These are phyloP conservation scores for Myxozyma nipponensis DNA, from an alignment of 805 yeast species.

Conservation along the genomic window DNA sequence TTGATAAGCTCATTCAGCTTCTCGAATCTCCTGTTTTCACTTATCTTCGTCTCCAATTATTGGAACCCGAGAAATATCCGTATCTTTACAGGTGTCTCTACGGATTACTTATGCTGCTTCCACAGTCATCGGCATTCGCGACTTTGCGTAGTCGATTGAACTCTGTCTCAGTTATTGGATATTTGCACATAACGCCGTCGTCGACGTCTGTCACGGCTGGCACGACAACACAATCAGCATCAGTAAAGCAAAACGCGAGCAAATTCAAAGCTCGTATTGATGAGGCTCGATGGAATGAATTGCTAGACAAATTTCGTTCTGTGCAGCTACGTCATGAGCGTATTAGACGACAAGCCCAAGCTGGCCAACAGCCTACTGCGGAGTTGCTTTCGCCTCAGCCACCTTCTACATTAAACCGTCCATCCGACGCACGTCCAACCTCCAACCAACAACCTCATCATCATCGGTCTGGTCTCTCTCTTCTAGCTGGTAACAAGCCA, in stretches of 20 bases:
- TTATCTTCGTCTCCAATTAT: conserved; percentile 72
- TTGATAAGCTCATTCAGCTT: conserved; percentile 84
- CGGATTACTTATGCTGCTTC: conserved; percentile 88
- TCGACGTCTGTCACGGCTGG: conserved; percentile 3
- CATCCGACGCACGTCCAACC: neutral
- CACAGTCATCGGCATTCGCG: conserved; percentile 89
- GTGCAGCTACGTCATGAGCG: conserved; percentile 46
- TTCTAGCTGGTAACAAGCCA: conserved; percentile 15
- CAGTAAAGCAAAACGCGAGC: conserved; percentile 17
- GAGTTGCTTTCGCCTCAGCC: neutral
- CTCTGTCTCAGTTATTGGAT: conserved; percentile 45
- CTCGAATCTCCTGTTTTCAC: conserved; percentile 92
- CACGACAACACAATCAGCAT: conserved; percentile 22
- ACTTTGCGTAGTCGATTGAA: conserved; percentile 72
- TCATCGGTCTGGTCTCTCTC: conserved; percentile 21
- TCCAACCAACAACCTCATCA: conserved; percentile 17
- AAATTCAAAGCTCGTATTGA: conserved; percentile 23
- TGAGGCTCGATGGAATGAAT: conserved; percentile 41
- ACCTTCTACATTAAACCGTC: neutral
- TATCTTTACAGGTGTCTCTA: conserved; percentile 80
- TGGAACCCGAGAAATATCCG: conserved; percentile 81
- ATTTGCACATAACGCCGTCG: conserved; percentile 34
- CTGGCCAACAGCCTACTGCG: neutral
- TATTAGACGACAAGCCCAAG: conserved; percentile 17
- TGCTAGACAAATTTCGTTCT: conserved; percentile 47